These are phyloP conservation scores for Phytophthora capsici DNA, from an alignment of 352 stramenopile species.

Conservation along the genomic window DNA sequence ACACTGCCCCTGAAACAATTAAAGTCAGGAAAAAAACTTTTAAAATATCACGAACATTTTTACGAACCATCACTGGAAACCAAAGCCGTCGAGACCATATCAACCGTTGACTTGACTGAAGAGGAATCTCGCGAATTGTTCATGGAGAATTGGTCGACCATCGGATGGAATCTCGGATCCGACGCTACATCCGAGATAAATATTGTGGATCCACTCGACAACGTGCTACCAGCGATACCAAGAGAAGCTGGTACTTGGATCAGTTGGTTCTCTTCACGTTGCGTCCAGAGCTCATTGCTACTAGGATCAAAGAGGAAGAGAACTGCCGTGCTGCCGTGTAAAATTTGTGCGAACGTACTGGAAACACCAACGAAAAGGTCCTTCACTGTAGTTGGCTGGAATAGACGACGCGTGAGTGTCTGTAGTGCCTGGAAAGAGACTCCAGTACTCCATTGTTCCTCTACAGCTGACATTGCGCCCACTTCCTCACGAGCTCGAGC, in stretches of 20 bases:
- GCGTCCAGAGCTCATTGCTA: constrained; percentile 73
- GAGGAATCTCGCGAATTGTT: constrained; percentile 10
- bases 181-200: constrained; percentile 46
- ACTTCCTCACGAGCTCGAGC: constrained; percentile 18
- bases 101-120: constrained; percentile 28
- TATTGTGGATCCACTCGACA: constrained; percentile 46
- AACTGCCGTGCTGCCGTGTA: constrained; percentile 49
- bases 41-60: background rate
- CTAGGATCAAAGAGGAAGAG: constrained; percentile 70
- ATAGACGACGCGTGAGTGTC: constrained; percentile 55
- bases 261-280: constrained; percentile 48
- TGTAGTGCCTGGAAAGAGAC: constrained; percentile 46
- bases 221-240: constrained; percentile 58
- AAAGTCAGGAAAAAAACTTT: background rate
- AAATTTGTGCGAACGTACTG: constrained; percentile 46
- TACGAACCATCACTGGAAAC: constrained; percentile 47
- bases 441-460: constrained; percentile 32
- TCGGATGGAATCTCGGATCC: constrained; percentile 64
- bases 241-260: constrained; percentile 62
- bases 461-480: constrained; percentile 17
- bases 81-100: constrained; percentile 54
- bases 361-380: constrained; percentile 56
- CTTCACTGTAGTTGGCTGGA: constrained; percentile 33
- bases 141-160: constrained; percentile 69
- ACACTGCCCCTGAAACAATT: constrained; percentile 41